Percentiles rank a stretch among this genome's conserved stretches.
These are phyloP conservation scores for Penicillium sp. DNA, from an alignment of 2,329 filamentous ascomycete species.

Conservation along the genomic window DNA sequence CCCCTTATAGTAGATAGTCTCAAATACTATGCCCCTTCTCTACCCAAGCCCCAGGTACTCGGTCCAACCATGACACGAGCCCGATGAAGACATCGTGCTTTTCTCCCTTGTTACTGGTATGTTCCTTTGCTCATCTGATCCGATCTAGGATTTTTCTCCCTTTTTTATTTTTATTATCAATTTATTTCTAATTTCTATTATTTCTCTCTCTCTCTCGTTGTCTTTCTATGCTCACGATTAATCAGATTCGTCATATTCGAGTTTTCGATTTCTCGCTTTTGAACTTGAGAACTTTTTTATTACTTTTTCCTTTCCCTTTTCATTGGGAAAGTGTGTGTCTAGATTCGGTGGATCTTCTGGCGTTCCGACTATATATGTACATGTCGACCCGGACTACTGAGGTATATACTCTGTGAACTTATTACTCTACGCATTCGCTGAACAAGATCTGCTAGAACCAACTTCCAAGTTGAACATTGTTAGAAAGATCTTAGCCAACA, in stretches of 20 bases:
- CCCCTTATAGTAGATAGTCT: conserved; percentile 11
- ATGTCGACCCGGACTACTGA: neutral
- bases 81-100: conserved; percentile 1
- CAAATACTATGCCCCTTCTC: conserved; percentile 13
- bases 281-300: neutral
- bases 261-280: neutral
- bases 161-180: neutral
- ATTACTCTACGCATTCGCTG: neutral
- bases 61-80: conserved; percentile 9
- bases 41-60: conserved; percentile 14
- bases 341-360: neutral
- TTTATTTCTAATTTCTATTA: neutral
- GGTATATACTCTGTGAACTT: neutral
- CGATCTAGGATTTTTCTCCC: neutral
- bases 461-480: neutral
- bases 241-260: conserved; percentile 20
- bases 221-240: conserved; percentile 1
- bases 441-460: neutral
- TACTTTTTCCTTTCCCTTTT: neutral
- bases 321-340: neutral
- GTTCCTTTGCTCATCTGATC: conserved; percentile 3
- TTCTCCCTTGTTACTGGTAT: conserved; percentile 8
- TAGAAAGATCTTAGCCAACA: neutral
- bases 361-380: neutral
- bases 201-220: neutral